Evolutionary conservation across 176 grass and related monocot species (phyloP).

Genomic region (Neostapfia colusana): DNA sequence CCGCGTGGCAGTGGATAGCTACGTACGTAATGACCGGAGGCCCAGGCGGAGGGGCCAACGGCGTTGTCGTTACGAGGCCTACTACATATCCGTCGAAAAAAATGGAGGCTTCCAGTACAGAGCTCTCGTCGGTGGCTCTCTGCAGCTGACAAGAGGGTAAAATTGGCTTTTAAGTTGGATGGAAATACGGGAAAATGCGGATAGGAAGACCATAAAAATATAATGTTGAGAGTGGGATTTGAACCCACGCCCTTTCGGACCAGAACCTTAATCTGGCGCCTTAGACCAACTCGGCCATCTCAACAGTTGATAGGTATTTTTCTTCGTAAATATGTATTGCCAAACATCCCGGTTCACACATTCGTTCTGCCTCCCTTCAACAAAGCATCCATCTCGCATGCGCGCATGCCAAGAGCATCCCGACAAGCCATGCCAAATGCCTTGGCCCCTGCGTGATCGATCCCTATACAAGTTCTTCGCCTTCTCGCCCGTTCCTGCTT

Average conservation of each 20-base stretch:
- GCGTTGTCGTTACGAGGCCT: not conserved
- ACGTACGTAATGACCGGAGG: not conserved
- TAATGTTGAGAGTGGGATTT: conserved; percentile 72
- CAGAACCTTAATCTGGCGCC: conserved; percentile 97
- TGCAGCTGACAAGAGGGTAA: no score
- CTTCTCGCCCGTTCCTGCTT: not conserved
- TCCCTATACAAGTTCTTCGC: not conserved
- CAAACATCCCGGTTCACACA: not conserved
- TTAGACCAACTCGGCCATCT: conserved; percentile 73
- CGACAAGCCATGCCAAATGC: not conserved
- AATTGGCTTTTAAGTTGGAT: no score
- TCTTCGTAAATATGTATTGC: no score
- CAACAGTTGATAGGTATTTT: not conserved
- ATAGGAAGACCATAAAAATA: not conserved
- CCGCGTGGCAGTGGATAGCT: not conserved
- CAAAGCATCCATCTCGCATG: conserved; percentile 7
- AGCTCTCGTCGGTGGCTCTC: no score
- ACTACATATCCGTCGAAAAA: not conserved
- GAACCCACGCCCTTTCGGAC: conserved; percentile 99
- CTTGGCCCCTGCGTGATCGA: no score
- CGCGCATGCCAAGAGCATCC: not conserved
- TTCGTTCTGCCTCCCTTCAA: not conserved
- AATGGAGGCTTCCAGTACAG: not conserved
- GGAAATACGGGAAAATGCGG: no score
- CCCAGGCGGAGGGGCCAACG: no score